Conservation (phyloP, 805 yeast genomes). For the Saturnispora sekii region DNA sequence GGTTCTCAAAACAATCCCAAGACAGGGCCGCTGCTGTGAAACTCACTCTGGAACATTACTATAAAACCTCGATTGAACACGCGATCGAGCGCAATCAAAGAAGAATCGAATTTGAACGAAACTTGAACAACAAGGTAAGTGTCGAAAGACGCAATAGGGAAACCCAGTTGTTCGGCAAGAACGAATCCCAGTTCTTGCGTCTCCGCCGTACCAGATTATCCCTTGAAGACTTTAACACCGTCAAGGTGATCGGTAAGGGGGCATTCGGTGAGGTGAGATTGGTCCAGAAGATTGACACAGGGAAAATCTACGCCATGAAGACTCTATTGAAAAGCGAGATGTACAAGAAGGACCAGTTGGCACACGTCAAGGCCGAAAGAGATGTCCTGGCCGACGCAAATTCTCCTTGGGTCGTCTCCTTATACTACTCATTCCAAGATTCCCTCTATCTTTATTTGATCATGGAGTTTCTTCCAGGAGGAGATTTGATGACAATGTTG, state of each 20-base stretch:
- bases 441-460: constrained; percentile 62
- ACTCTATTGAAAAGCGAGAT: constrained; percentile 83
- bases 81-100: constrained; percentile 96
- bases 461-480: constrained; percentile 79
- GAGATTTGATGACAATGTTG: constrained; percentile 89
- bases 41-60: constrained; percentile 72
- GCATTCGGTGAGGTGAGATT: constrained; percentile 96
- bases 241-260: constrained; percentile 89
- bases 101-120: constrained; percentile 73
- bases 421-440: constrained; percentile 77
- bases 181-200: constrained; percentile 79
- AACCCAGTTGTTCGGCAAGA: constrained; percentile 71
- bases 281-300: constrained; percentile 88
- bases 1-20: constrained; percentile 61
- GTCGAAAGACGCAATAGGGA: constrained; percentile 83
- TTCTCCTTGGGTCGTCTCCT: constrained; percentile 81
- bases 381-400: constrained; percentile 89
- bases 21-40: constrained; percentile 81
- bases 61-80: constrained; percentile 75
- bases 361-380: constrained; percentile 92
- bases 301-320: constrained; percentile 91
- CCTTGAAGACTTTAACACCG: constrained; percentile 77
- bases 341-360: constrained; percentile 89
- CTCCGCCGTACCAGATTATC: constrained; percentile 76
- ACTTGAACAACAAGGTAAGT: constrained; percentile 58